Percentiles rank a stretch among this genome's conserved stretches.
Evolutionary conservation across 2,329 filamentous ascomycete species (phyloP).

Genomic region (Thermothelomyces thermophilus): DNA sequence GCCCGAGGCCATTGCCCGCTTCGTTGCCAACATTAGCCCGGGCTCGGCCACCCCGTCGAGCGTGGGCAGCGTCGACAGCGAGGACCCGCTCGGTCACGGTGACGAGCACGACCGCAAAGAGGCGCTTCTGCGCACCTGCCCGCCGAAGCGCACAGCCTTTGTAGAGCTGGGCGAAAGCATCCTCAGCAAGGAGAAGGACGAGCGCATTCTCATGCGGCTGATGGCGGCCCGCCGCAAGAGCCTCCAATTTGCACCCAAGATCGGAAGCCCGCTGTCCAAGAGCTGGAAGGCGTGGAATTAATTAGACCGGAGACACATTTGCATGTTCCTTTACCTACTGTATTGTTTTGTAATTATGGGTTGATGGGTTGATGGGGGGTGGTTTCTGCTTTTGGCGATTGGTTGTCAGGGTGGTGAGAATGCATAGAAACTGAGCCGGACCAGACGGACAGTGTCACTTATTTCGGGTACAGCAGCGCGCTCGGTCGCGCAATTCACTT

Average conservation of each 20-base stretch:
- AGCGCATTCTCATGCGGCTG: constrained; percentile 53
- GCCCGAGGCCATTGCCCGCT: constrained; percentile 47
- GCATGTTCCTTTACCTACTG: not conserved
- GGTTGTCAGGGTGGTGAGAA: not conserved
- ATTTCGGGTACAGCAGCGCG: not conserved
- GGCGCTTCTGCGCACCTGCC: constrained; percentile 48
- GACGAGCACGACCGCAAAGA: constrained; percentile 32
- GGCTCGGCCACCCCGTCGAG: constrained; percentile 19
- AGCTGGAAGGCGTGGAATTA: constrained; percentile 38
- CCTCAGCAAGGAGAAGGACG: constrained; percentile 46
- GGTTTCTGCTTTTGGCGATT: not conserved
- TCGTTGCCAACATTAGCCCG: constrained; percentile 43
- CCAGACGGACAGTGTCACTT: constrained; percentile 2
- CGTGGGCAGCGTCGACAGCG: not conserved
- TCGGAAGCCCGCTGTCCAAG: constrained; percentile 63
- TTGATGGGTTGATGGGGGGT: not conserved
- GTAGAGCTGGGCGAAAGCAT: constrained; percentile 39
- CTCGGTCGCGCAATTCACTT: too few species aligned
- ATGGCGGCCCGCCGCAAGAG: constrained; percentile 71
- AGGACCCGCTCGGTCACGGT: constrained; percentile 1
- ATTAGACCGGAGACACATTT: constrained; percentile 4
- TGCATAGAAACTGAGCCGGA: not conserved
- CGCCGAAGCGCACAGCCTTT: constrained; percentile 39
- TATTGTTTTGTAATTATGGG: not conserved
- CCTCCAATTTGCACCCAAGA: constrained; percentile 67